Evolutionary conservation across 129 eudicot species (phyloP).

Genomic region (Pseudognaphalium luteoalbum): DNA sequence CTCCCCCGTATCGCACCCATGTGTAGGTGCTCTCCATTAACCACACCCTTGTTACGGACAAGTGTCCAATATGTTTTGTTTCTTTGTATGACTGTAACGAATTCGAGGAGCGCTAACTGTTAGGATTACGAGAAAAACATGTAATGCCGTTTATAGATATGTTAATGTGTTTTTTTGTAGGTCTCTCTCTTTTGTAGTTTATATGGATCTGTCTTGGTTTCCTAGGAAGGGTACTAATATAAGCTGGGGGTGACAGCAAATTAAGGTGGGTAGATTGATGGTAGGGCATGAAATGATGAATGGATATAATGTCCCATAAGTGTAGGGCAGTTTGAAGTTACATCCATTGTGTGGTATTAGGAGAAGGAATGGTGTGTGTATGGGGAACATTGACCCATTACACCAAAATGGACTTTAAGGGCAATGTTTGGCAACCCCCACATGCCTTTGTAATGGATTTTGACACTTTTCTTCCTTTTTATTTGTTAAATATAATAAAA

Average conservation of each 20-base stretch:
- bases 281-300: constrained; percentile 37
- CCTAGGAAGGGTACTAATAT: constrained; percentile 32
- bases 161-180: too few species aligned
- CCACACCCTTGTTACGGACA: background rate
- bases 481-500: background rate
- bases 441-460: constrained; percentile 27
- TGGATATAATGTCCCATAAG: constrained; percentile 28
- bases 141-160: background rate
- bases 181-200: too few species aligned
- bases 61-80: background rate
- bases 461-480: constrained; percentile 3
- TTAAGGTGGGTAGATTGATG: constrained; percentile 20
- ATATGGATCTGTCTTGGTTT: constrained; percentile 17
- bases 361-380: constrained; percentile 41
- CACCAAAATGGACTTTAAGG: constrained; percentile 32
- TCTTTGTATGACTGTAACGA: background rate
- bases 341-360: constrained; percentile 24
- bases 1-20: background rate
- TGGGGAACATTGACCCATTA: constrained; percentile 35
- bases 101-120: too few species aligned
- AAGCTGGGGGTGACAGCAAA: constrained; percentile 35
- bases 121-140: too few species aligned
- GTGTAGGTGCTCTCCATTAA: background rate
- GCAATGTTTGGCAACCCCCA: constrained; percentile 28
- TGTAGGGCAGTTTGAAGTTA: constrained; percentile 8